Evolutionary conservation across 139 green algal species (phyloP).

Genomic region (Astrephomene gubernaculifera): DNA sequence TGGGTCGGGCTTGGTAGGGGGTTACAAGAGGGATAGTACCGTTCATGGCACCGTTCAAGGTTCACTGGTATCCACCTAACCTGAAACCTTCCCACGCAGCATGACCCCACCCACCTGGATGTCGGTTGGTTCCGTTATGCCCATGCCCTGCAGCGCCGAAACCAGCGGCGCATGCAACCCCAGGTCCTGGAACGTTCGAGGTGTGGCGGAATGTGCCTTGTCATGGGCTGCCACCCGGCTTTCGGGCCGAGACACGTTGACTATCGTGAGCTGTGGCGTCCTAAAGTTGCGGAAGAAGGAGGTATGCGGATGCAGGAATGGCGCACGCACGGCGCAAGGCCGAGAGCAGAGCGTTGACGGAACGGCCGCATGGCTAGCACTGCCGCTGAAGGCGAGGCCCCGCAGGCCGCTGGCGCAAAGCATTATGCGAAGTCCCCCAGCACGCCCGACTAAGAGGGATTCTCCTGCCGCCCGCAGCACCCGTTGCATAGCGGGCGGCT

Average conservation of each 20-base stretch:
- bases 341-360: background rate
- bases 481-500: constrained; percentile 25
- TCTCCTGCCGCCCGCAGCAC: constrained; percentile 25
- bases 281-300: background rate
- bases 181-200: constrained; percentile 62
- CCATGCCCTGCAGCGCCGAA: constrained; percentile 64
- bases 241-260: constrained; percentile 25
- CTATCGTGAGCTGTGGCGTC: constrained; percentile 23
- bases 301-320: background rate
- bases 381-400: background rate
- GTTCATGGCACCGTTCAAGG: too few relatives aligned
- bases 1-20: too few relatives aligned
- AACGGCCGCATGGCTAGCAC: background rate
- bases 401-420: background rate
- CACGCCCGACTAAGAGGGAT: background rate
- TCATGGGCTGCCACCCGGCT: background rate
- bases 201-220: too few relatives aligned
- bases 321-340: background rate
- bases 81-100: too few relatives aligned
- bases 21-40: too few relatives aligned
- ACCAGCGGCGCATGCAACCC: constrained; percentile 62
- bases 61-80: too few relatives aligned
- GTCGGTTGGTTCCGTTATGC: constrained; percentile 83
- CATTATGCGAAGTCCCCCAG: background rate
- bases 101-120: too few relatives aligned